These are phyloP conservation scores for Alliaria petiolata DNA, from an alignment of 345 rosid species.

Conservation along the genomic window DNA sequence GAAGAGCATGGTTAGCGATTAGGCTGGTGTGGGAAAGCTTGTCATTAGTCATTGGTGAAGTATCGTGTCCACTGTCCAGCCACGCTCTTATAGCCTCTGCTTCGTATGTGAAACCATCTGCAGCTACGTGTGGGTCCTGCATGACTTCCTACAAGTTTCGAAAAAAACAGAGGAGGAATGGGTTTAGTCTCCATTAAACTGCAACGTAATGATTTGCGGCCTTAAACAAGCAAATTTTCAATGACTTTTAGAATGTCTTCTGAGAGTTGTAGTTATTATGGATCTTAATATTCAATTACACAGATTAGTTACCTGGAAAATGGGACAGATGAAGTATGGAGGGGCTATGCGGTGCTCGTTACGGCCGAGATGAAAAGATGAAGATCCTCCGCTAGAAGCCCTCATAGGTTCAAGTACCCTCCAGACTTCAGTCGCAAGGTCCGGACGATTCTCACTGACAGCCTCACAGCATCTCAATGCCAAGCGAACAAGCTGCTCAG, in stretches of 20 bases:
- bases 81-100: conserved; percentile 76
- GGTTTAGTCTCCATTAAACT: neutral
- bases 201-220: neutral
- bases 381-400: conserved; percentile 73
- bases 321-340: conserved; percentile 76
- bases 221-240: neutral
- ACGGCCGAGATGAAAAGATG: conserved; percentile 43
- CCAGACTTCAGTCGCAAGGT: conserved; percentile 78
- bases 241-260: neutral
- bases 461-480: conserved; percentile 83
- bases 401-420: conserved; percentile 85
- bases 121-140: conserved; percentile 82
- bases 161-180: neutral
- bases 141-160: conserved; percentile 59
- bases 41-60: conserved; percentile 78
- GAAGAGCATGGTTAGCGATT: conserved; percentile 56
- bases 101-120: conserved; percentile 82
- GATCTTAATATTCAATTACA: neutral
- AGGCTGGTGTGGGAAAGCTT: conserved; percentile 39
- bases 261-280: neutral
- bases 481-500: conserved; percentile 72
- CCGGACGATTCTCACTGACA: conserved; percentile 65
- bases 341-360: conserved; percentile 61
- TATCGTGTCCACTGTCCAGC: conserved; percentile 57
- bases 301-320: conserved; percentile 55